Evolutionary conservation across 495 filamentous ascomycete species (phyloP), one percentile per base, ranked within the genome.

Genomic region (Penicillium paxilli): DNA sequence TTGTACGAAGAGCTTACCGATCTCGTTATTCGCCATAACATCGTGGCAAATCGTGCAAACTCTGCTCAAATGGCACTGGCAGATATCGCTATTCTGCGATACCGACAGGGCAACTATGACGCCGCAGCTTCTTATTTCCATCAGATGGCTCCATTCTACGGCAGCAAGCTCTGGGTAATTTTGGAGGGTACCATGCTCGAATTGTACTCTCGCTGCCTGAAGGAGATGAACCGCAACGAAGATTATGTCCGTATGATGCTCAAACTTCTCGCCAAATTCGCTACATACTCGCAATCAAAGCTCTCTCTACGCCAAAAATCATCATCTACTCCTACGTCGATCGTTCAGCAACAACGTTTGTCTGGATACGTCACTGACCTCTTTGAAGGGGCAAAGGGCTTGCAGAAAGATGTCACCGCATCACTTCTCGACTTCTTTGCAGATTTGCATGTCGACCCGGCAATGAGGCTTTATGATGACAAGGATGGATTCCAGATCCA

Each of bases 71-170:
- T 83, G 26, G 84, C 86, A 40, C 83, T 92, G 68, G 88, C 90
- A 14, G 94, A 98, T 66, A 81, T 98, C 22, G 94, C 94, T 5
- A 78, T 90, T 10, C 72, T 96, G 47, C 89, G 91, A 70, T 95
- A 87, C 74, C 83, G 76, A 54, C 84, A 75, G 49, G 63, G 52
- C 38, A 89, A 97, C 56, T 93, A 86, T 66, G 77, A 66, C 10
- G 79, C 83, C 11, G 92, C 93, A 11, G 87, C 90, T 2, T 83
- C 79, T 3, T 92, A 90, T 62, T 92, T 98, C 65, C 83, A 86
- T 61, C 80, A 84, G n/a, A 82, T 92, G 50, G 87, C 88, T 7
- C 87, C 90, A 2, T 88, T 90, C 59, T 97, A 94, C 63, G 88
- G 86, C 0, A 87, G 87, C 45, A 84, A 82, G 57, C 80, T 86